phyloP scores from a whole-genome alignment of 805 yeast genomes.

The Hanseniaspora hatyaiensis region DNA sequence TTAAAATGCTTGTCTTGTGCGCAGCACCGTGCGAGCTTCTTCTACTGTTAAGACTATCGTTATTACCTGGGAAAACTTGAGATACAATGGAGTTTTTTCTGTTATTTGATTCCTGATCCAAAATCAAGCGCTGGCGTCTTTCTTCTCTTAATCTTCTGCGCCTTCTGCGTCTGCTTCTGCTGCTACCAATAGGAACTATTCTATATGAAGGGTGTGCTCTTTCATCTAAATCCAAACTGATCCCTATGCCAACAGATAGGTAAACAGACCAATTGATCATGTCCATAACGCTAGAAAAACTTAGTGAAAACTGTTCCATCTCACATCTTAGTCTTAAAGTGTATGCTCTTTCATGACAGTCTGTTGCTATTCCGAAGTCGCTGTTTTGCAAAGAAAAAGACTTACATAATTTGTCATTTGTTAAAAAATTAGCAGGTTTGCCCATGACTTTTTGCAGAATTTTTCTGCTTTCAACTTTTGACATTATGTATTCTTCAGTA shows the following conservation, averaged over 20 bases:
- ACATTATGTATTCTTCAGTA: constrained; percentile 19
- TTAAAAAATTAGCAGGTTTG: constrained; percentile 24
- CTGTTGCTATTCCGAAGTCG: constrained; percentile 72
- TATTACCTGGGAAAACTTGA: background rate
- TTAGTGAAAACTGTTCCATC: constrained; percentile 65
- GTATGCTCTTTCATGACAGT: constrained; percentile 58
- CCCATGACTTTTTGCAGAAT: constrained; percentile 20
- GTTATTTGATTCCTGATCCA: background rate
- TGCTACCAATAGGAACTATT: constrained; percentile 67
- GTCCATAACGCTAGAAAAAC: constrained; percentile 49
- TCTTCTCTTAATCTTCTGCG: constrained; percentile 16
- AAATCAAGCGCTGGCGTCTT: constrained; percentile 3
- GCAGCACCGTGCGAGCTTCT: background rate
- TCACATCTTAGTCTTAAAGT: constrained; percentile 71
- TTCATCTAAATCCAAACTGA: constrained; percentile 61
- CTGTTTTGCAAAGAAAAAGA: constrained; percentile 78
- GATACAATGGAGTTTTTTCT: background rate
- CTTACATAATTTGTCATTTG: constrained; percentile 35
- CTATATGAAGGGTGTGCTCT: constrained; percentile 66
- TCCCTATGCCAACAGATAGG: constrained; percentile 62
- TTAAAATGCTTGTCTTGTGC: constrained; percentile 1
- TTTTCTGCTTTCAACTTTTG: constrained; percentile 24
- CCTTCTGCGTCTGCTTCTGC: constrained; percentile 32
- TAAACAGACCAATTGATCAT: constrained; percentile 71
- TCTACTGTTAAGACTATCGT: background rate